Base-by-base conservation (phyloP, 148 eudicot species). In the Vaccinium vitisidaea region DNA sequence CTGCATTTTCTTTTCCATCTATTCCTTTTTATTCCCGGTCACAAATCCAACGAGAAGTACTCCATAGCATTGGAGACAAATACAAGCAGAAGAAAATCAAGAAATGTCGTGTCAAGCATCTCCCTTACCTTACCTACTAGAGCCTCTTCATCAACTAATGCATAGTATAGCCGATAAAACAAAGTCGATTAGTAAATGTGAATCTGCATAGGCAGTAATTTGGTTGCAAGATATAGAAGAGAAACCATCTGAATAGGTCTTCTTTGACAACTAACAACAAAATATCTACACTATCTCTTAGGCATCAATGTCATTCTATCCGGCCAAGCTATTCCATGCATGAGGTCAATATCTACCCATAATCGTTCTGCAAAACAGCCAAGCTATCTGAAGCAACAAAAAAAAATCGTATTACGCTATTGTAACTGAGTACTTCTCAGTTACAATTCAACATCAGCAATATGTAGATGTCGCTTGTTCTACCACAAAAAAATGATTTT, bases 401-500 rank as follows among this genome's bases (percentile, higher is more conserved):
- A 61, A 61, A 18, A 71, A 71, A 71, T 71, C 10, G 48, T 75
- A 82, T 65, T 82, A 85, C 48, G 83, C 48, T 58, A 70, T 19
- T 54, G 50, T 61, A 58, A 81, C 84, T 13, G 48, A 50, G 54
- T 73, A 84, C 50, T 61, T 75, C 36, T 67, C 80, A 49, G 71
- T 82, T 65, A 65, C 75, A 65, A 1, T 80, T 55, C 50, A 75
- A 21, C 69, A 69, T 70, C 50, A 71, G 50, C 30, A 81, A 32
- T 52, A 61, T 82, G 75, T 48, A 58, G 27, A 82, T 8, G 19
- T 55, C 50, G 16, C 59, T 65, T 82, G 46, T 65, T 54, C 85
- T 53, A n/a, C 53, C 14, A 77, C 14, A 77, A 82, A 82, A 81
- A 76, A 86, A 55, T 86, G 84, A 77, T 85, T 81, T 88, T 92